Base-by-base conservation (phyloP, 1,284 basidiomycete genomes). In the Fereydounia khargensis region DNA sequence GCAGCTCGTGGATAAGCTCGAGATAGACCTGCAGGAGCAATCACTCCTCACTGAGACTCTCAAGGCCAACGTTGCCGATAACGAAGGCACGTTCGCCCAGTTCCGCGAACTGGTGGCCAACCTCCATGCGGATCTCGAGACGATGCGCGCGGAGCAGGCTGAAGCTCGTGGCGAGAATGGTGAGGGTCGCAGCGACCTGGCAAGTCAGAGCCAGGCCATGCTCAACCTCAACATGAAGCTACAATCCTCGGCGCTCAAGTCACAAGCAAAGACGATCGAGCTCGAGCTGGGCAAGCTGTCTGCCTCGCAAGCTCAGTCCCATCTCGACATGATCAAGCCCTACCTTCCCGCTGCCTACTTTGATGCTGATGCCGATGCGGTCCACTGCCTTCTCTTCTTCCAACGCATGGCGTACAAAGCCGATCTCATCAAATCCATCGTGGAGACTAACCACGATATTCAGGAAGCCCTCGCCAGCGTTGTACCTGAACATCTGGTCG, bases 1-100 rank as follows among this genome's bases (percentile, higher is more conserved):
- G 66, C 89, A 89, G 45, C 92, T 96, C 47, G 82, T 97, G 32
- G 86, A 65, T 35, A 42, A 50, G 16, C 45, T 47, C 40, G 69
- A 65, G 16, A 60, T 61, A 1, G 46, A 45, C 24, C 38, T 65
- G 17, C 55, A 55, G 17, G 56, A 69, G 18, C 49, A 59, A 20
- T 42, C 45, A 3, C 31, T 47, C 13, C 59, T 63, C 35, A 52
- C 42, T 21, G 60, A 65, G 28, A 39, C 47, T 16, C 57, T 70
- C 13, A 51, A 70, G 32, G 57, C 63, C 33, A 67, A 67, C 20
- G 50, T 72, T 3, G 53, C 60, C 20, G 66, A 74, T 19, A 56
- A 70, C 31, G 65, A 71, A 28, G 55, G 56, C 31, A 74, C 68
- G 3, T 57, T 74, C 19, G 45, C 32, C 3, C 70, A 71, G 39